Percentiles rank a stretch among this genome's conserved stretches.
Evolutionary conservation across 1,284 basidiomycete species (phyloP).

Genomic region (Apiotrichum porosum): DNA sequence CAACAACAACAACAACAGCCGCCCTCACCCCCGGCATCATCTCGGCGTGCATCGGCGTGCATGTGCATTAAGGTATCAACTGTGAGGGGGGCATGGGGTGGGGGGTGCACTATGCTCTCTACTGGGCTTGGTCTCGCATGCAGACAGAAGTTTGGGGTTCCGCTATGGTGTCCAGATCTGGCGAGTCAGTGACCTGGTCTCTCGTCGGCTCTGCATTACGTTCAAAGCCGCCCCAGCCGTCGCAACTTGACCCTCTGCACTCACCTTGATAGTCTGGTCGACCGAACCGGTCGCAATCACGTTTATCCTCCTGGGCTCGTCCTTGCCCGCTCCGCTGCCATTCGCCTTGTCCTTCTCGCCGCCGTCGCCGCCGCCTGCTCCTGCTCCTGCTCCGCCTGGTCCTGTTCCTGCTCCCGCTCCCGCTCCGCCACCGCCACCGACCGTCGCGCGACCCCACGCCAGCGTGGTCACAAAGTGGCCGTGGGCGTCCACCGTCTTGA

Average conservation of each 20-base stretch:
- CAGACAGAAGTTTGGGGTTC: too few species aligned
- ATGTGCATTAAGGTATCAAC: too few species aligned
- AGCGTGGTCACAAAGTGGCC: constrained; percentile 78
- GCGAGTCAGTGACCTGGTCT: background rate
- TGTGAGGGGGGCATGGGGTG: too few species aligned
- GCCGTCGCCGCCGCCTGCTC: constrained; percentile 7
- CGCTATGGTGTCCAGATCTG: constrained; percentile 5
- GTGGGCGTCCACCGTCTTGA: constrained; percentile 81
- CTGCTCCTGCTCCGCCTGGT: too few species aligned
- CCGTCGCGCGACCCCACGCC: constrained; percentile 67
- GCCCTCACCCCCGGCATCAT: too few species aligned
- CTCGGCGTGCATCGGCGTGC: too few species aligned
- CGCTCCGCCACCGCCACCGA: constrained; percentile 24
- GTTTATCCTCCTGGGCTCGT: constrained; percentile 62
- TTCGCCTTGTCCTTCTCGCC: constrained; percentile 5
- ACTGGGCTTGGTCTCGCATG: too few species aligned
- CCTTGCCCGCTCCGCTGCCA: constrained; percentile 27
- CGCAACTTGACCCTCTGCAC: too few species aligned
- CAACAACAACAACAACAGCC: too few species aligned
- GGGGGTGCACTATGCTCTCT: too few species aligned
- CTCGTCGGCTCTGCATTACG: background rate
- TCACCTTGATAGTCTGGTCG: constrained; percentile 58
- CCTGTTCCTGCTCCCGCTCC: too few species aligned
- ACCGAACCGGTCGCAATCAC: constrained; percentile 76
- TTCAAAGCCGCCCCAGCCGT: too few species aligned